phyloP scores from a whole-genome alignment of 2,329 filamentous ascomycete species.

The Cladosporium sp. region DNA sequence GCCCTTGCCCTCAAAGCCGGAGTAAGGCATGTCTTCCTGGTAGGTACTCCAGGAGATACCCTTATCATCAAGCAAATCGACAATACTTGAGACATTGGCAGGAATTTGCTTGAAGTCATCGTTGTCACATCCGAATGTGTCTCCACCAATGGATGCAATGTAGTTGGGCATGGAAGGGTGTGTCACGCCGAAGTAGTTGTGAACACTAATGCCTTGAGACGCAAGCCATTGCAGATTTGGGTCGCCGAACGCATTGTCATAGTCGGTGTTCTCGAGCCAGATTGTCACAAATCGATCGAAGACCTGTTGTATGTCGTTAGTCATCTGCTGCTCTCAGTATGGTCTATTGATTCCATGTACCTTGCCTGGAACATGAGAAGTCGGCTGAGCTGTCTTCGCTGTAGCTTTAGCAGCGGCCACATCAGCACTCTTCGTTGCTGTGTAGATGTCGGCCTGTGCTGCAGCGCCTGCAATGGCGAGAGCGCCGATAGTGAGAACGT shows the following conservation, averaged over 20 bases:
- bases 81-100: conserved; percentile 42
- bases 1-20: conserved; percentile 65
- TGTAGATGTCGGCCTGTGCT: conserved; percentile 39
- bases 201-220: conserved; percentile 57
- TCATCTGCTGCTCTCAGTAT: not conserved
- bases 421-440: conserved; percentile 52
- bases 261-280: conserved; percentile 77
- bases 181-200: conserved; percentile 53
- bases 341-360: not conserved
- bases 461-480: conserved; percentile 34
- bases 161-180: conserved; percentile 74
- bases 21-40: conserved; percentile 75
- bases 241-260: conserved; percentile 63
- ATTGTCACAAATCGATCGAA: conserved; percentile 73
- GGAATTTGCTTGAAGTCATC: conserved; percentile 59
- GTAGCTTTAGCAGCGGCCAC: conserved; percentile 61
- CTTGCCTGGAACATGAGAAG: conserved; percentile 66
- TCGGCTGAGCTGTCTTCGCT: conserved; percentile 60
- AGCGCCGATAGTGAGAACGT: conserved; percentile 27
- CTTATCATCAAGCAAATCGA: conserved; percentile 46
- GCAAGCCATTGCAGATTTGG: conserved; percentile 61
- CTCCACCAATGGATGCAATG: conserved; percentile 65
- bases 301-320: conserved; percentile 35
- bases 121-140: conserved; percentile 71
- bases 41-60: conserved; percentile 59